A percentile compares a stretch with the other conserved stretches of the same genome.
phyloP scores from a whole-genome alignment of 352 stramenopile genomes.

The Plasmopara halstedii region DNA sequence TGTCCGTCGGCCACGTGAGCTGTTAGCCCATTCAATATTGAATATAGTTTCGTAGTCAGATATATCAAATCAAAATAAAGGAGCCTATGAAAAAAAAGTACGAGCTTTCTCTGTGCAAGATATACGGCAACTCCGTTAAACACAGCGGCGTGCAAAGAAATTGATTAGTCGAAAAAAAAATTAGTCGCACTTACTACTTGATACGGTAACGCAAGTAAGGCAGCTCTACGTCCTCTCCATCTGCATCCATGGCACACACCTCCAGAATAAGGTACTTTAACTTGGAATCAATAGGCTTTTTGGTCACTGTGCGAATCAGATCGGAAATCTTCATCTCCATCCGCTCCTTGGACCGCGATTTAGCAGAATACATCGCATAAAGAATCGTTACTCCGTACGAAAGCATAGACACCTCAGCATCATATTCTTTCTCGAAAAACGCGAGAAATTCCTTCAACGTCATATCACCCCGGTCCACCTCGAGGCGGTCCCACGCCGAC shows the following conservation, averaged over 20 bases:
- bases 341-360: slow-evolving; percentile 87
- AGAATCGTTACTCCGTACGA: slow-evolving; percentile 92
- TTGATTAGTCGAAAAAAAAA: too few species aligned
- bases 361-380: slow-evolving; percentile 85
- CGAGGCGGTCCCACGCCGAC: slow-evolving; percentile 97
- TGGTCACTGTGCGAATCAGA: slow-evolving; percentile 93
- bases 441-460: slow-evolving; percentile 95
- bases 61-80: too few species aligned
- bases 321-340: slow-evolving; percentile 97
- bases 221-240: slow-evolving; percentile 94
- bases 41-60: too few species aligned
- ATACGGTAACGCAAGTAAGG: slow-evolving; percentile 91
- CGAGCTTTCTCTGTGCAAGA: too few species aligned
- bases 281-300: slow-evolving; percentile 91
- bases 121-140: too few species aligned
- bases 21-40: too few species aligned
- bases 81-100: too few species aligned
- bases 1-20: too few species aligned
- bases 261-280: slow-evolving; percentile 96
- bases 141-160: too few species aligned
- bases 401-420: slow-evolving; percentile 97
- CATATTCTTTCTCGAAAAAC: slow-evolving; percentile 94
- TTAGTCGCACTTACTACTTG: slow-evolving; percentile 45
- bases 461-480: slow-evolving; percentile 93
- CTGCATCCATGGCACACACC: slow-evolving; percentile 93